Evolutionary conservation across 2,329 filamentous ascomycete species (phyloP).

Genomic region (Epichloe baconii): DNA sequence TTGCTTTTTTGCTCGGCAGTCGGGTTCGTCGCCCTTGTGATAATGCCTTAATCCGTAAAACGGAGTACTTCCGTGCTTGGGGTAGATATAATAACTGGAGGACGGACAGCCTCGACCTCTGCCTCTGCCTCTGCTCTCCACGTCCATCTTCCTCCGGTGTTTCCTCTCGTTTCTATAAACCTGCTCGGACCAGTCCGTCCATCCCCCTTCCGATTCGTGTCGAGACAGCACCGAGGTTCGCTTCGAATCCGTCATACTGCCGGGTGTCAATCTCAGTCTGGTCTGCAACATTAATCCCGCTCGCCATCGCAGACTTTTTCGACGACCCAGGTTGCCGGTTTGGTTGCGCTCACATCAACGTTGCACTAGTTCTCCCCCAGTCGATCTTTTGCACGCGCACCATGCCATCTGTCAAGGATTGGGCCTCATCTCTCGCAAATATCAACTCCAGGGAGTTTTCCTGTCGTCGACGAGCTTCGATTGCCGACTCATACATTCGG

Average conservation of each 20-base stretch:
- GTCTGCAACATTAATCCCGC: too few relatives aligned
- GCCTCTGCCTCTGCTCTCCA: not conserved
- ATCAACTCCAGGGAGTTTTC: not conserved
- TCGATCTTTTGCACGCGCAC: not conserved
- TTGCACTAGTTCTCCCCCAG: not conserved
- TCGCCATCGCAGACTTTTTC: too few relatives aligned
- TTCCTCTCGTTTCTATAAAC: too few relatives aligned
- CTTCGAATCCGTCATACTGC: too few relatives aligned
- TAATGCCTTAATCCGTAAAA: not conserved
- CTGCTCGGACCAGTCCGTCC: too few relatives aligned
- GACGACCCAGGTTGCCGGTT: too few relatives aligned
- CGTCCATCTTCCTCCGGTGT: too few relatives aligned
- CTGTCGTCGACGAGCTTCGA: not conserved
- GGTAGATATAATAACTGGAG: not conserved
- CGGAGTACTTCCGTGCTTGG: too few relatives aligned
- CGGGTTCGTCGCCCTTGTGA: not conserved
- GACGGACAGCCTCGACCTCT: not conserved
- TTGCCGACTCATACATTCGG: not conserved
- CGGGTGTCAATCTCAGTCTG: too few relatives aligned
- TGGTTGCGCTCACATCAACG: not conserved
- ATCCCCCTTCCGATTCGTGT: too few relatives aligned
- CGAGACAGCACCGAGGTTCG: too few relatives aligned
- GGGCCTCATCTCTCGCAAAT: not conserved
- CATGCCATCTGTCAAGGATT: constrained; percentile 5
- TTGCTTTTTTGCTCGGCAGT: not conserved